Percentiles rank a stretch among this genome's conserved stretches.
Conservation (phyloP, 805 yeast genomes). For the Starmera caribaea region DNA sequence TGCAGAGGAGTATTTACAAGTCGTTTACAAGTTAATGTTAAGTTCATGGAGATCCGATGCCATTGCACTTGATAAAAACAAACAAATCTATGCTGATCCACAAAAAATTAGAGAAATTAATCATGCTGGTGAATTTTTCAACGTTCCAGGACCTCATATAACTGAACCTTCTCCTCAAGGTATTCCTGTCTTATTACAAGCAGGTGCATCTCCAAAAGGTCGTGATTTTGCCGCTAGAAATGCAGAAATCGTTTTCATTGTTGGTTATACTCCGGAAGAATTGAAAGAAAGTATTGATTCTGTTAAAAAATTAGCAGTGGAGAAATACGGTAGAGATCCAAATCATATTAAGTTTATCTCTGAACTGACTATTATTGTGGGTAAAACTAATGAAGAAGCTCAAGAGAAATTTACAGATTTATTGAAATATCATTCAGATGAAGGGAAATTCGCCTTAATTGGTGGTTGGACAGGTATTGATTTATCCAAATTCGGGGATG, state of each 20-base stretch:
- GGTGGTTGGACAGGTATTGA: slow-evolving; percentile 34
- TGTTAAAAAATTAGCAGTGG: slow-evolving; percentile 21
- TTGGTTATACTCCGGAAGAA: slow-evolving; percentile 21
- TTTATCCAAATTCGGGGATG: slow-evolving; percentile 21
- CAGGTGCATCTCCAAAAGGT: slow-evolving; percentile 28
- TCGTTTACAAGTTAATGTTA: slow-evolving; percentile 24
- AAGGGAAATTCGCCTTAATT: slow-evolving; percentile 30
- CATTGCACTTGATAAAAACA: slow-evolving; percentile 5
- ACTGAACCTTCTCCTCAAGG: slow-evolving; percentile 29
- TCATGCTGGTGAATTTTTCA: slow-evolving; percentile 25
- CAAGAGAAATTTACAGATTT: slow-evolving; percentile 20
- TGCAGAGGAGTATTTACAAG: slow-evolving; percentile 28
- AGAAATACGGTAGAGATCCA: slow-evolving; percentile 22
- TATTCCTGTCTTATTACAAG: slow-evolving; percentile 28
- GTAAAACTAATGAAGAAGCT: slow-evolving; percentile 27
- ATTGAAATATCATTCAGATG: slow-evolving; percentile 21
- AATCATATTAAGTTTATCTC: slow-evolving; percentile 25
- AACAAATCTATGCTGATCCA: slow-evolving; percentile 23
- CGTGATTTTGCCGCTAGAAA: slow-evolving; percentile 27
- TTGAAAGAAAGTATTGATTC: slow-evolving; percentile 12
- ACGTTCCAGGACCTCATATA: slow-evolving; percentile 26
- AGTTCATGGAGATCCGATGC: slow-evolving; percentile 29
- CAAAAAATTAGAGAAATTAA: slow-evolving; percentile 24
- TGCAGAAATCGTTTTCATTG: slow-evolving; percentile 28
- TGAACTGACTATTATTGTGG: slow-evolving; percentile 23